Percentiles rank a stretch among this genome's conserved stretches.
Conservation (phyloP, 2,329 filamentous ascomycete species). For the Pseudopyrenochaeta lycopersici region DNA sequence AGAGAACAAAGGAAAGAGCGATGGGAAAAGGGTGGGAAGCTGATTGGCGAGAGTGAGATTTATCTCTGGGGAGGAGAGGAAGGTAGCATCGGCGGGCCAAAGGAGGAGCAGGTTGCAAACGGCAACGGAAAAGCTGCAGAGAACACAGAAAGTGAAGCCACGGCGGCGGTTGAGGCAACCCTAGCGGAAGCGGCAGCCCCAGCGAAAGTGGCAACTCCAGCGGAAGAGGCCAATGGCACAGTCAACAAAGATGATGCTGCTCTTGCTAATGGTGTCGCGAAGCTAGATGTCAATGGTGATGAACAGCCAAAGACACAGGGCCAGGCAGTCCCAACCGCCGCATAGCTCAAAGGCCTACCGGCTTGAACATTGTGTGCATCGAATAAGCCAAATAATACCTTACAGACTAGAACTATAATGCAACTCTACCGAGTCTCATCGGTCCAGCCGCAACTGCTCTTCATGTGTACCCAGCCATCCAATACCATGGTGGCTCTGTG, state of each 20-base stretch:
- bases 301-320: background rate
- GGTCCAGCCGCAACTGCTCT: no score
- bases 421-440: no score
- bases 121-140: background rate
- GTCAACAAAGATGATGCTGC: slow-evolving; percentile 8
- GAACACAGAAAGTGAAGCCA: background rate
- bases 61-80: slow-evolving; percentile 78
- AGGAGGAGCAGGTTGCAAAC: slow-evolving; percentile 1
- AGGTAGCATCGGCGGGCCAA: slow-evolving; percentile 26
- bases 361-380: background rate
- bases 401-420: no score
- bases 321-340: background rate
- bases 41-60: slow-evolving; percentile 85
- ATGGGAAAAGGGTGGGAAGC: slow-evolving; percentile 82
- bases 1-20: slow-evolving; percentile 70
- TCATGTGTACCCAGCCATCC: no score
- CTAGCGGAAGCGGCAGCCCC: no score
- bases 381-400: no score
- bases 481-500: no score
- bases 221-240: slow-evolving; percentile 3
- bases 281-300: background rate
- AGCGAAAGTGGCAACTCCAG: no score
- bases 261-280: background rate
- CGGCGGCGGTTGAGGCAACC: no score
- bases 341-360: background rate